Evolutionary conservation across 768 basidiomycete genomes (phyloP).

Genomic region (Xerocomus brunneocitrinus): DNA sequence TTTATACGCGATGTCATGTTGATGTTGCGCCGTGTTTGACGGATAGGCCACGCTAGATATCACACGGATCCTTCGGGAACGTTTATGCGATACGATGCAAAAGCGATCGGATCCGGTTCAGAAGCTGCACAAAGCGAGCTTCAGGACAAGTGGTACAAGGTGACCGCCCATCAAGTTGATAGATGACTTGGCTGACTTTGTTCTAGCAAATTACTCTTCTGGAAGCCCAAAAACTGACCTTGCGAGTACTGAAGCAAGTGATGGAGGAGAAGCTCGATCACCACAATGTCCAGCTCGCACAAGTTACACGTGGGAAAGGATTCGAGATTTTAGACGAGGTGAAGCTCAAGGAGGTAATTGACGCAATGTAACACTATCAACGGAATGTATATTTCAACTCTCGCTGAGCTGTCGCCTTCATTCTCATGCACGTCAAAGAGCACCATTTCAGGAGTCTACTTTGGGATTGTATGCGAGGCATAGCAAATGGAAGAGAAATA

Average conservation of each 20-base stretch:
- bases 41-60: conserved; percentile 50
- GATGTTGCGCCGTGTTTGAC: conserved; percentile 2
- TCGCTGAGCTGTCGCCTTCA: background rate
- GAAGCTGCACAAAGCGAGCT: conserved; percentile 97
- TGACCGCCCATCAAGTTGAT: conserved; percentile 28
- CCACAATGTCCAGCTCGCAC: conserved; percentile 96
- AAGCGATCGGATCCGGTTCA: conserved; percentile 96
- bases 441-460: background rate
- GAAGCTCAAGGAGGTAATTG: conserved; percentile 78
- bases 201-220: conserved; percentile 84
- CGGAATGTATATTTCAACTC: conserved; percentile 13
- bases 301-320: conserved; percentile 82
- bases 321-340: conserved; percentile 86
- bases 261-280: conserved; percentile 99
- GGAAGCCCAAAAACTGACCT: conserved; percentile 82
- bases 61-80: conserved; percentile 99
- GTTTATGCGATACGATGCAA: conserved; percentile 94
- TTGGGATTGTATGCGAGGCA: too few species aligned
- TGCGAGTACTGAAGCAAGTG: conserved; percentile 94
- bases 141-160: conserved; percentile 96
- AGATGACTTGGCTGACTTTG: conserved; percentile 5
- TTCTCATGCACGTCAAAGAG: background rate
- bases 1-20: background rate
- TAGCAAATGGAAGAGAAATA: too few species aligned
- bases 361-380: conserved; percentile 57